phyloP scores from a whole-genome alignment of 1,284 basidiomycete species.

The Apiotrichum domesticum region DNA sequence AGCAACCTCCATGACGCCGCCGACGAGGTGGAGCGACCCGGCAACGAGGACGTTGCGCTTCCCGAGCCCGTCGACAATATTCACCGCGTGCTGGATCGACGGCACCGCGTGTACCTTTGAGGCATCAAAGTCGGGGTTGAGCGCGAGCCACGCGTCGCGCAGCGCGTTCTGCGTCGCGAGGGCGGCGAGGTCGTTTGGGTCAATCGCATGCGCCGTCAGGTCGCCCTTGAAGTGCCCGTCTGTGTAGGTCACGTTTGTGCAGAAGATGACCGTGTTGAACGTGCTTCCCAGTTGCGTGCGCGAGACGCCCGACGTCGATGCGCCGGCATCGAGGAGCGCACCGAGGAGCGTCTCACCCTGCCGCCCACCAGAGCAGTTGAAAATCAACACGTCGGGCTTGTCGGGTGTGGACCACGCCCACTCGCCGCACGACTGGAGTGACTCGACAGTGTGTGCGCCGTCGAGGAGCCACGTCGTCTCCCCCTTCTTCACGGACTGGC shows the following conservation, averaged over 20 bases:
- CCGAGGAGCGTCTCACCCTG: slow-evolving; percentile 68
- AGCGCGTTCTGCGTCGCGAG: slow-evolving; percentile 73
- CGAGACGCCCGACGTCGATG: slow-evolving; percentile 33
- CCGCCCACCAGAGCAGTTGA: slow-evolving; percentile 93
- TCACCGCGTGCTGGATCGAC: slow-evolving; percentile 82
- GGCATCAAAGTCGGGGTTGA: slow-evolving; percentile 58
- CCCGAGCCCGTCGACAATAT: slow-evolving; percentile 51
- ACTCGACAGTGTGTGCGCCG: slow-evolving; percentile 92
- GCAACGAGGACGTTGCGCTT: slow-evolving; percentile 65
- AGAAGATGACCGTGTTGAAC: slow-evolving; percentile 86
- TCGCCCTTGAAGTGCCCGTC: slow-evolving; percentile 85
- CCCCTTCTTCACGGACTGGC: slow-evolving; percentile 65
- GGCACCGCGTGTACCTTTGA: slow-evolving; percentile 69
- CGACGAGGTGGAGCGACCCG: slow-evolving; percentile 90
- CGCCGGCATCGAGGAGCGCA: slow-evolving; percentile 50
- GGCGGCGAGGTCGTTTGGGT: slow-evolving; percentile 58
- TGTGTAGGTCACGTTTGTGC: slow-evolving; percentile 89
- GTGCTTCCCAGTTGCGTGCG: slow-evolving; percentile 48
- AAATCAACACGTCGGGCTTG: slow-evolving; percentile 63
- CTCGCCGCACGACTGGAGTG: slow-evolving; percentile 73
- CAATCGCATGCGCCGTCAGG: slow-evolving; percentile 62
- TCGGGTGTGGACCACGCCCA: slow-evolving; percentile 54
- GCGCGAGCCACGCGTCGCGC: slow-evolving; percentile 62
- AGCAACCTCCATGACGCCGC: slow-evolving; percentile 87
- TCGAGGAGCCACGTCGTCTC: slow-evolving; percentile 80